Evolutionary conservation across 805 yeast species (phyloP).

Genomic region (Candida corydali): DNA sequence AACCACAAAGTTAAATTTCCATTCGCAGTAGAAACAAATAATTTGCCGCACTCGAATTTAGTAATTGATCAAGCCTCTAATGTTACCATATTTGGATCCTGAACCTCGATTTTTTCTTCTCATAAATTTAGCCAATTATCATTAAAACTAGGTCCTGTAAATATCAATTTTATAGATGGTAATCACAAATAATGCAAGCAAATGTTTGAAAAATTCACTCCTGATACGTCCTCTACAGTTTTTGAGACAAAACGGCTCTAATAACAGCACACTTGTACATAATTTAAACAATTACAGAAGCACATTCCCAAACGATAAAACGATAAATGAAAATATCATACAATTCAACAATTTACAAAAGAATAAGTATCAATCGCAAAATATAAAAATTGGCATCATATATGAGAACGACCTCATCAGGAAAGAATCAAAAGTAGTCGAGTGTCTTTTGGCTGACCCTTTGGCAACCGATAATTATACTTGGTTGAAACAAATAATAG

Average conservation of each 20-base stretch:
- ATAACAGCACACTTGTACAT: constrained; percentile 6
- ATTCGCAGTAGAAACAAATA: neutral
- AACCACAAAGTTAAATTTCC: neutral
- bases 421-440: constrained; percentile 26
- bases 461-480: constrained; percentile 25
- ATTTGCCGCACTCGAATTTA: neutral
- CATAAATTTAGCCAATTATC: too few species aligned
- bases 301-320: constrained; percentile 8
- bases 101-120: too few species aligned
- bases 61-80: too few species aligned
- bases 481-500: constrained; percentile 27
- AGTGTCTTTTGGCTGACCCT: constrained; percentile 38
- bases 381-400: constrained; percentile 28
- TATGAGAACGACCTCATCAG: constrained; percentile 23
- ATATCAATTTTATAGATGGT: too few species aligned
- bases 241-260: neutral
- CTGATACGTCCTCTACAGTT: neutral
- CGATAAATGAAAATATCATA: constrained; percentile 7
- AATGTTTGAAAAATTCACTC: neutral
- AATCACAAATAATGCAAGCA: too few species aligned
- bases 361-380: constrained; percentile 6
- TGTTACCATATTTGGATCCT: too few species aligned
- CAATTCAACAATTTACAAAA: constrained; percentile 3
- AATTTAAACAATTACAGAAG: constrained; percentile 7
- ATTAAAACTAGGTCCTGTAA: too few species aligned